phyloP scores from a whole-genome alignment of 108 stramenopile genomes.

The Tribonema minus region DNA sequence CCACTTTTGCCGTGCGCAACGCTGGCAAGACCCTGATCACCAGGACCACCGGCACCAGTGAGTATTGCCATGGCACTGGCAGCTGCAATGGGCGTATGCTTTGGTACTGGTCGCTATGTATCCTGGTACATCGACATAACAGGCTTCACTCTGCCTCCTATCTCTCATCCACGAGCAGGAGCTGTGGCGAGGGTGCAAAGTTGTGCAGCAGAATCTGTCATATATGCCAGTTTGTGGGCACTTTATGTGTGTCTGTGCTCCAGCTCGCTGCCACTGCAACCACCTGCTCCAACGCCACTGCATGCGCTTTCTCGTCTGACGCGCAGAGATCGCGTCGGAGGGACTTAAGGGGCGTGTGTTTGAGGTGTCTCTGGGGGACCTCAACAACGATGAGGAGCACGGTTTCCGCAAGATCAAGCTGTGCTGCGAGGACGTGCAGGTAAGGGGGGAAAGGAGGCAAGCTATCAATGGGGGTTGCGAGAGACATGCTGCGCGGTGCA shows the following conservation, averaged over 20 bases:
- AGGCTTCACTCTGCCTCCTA: slow-evolving; percentile 42
- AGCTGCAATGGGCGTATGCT: too few relatives aligned
- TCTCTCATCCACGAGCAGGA: too few relatives aligned
- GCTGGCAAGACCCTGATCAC: slow-evolving; percentile 97
- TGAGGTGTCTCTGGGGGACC: slow-evolving; percentile 92
- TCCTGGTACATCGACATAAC: too few relatives aligned
- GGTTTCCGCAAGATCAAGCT: slow-evolving; percentile 96
- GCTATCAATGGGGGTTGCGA: too few relatives aligned
- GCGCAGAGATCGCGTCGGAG: slow-evolving; percentile 82
- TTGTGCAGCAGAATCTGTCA: too few relatives aligned
- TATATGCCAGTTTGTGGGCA: too few relatives aligned
- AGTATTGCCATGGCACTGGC: neutral
- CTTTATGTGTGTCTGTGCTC: too few relatives aligned
- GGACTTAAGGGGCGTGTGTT: slow-evolving; percentile 95
- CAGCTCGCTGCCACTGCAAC: neutral
- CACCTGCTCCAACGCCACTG: neutral
- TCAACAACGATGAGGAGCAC: slow-evolving; percentile 87
- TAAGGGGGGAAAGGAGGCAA: too few relatives aligned
- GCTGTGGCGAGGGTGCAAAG: too few relatives aligned
- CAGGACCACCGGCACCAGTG: slow-evolving; percentile 87
- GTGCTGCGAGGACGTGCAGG: slow-evolving; percentile 97
- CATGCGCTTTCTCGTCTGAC: too few relatives aligned
- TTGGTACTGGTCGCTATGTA: too few relatives aligned
- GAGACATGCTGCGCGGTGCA: too few relatives aligned
- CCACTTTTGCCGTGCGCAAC: slow-evolving; percentile 87